Percentiles rank a stretch among this genome's conserved stretches.
Conservation (phyloP, 2,329 filamentous ascomycete species). For the Botrytis fabae region DNA sequence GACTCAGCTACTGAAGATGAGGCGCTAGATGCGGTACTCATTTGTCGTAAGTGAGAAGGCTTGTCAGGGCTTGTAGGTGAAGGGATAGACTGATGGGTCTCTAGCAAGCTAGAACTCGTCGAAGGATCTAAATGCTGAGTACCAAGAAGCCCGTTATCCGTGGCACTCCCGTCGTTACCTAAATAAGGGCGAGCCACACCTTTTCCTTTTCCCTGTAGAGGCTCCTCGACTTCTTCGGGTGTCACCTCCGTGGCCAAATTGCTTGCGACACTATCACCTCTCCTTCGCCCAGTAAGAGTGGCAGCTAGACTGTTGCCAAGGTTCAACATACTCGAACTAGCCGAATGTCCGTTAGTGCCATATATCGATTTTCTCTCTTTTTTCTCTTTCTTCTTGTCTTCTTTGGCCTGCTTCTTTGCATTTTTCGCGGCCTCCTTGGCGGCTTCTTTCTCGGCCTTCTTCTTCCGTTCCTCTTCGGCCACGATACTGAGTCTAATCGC, state of each 20-base stretch:
- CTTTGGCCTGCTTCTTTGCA: conserved; percentile 81
- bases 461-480: conserved; percentile 88
- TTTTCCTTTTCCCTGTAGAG: conserved; percentile 60
- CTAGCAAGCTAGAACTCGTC: conserved; percentile 29
- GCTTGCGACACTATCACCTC: conserved; percentile 60
- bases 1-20: conserved; percentile 76
- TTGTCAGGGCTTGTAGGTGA: conserved; percentile 53
- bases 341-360: conserved; percentile 49
- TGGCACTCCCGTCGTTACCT: conserved; percentile 22
- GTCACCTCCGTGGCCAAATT: conserved; percentile 59
- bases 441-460: conserved; percentile 77
- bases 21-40: conserved; percentile 84
- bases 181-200: conserved; percentile 57
- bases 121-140: conserved; percentile 32
- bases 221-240: conserved; percentile 46
- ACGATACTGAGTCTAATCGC: conserved; percentile 89
- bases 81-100: conserved; percentile 49
- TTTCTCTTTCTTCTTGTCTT: conserved; percentile 66
- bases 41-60: conserved; percentile 73
- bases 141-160: conserved; percentile 30
- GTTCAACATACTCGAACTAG: conserved; percentile 65
- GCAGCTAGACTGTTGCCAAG: conserved; percentile 42
- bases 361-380: conserved; percentile 58
- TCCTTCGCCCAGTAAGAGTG: conserved; percentile 48
- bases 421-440: conserved; percentile 77